Evolutionary conservation across 495 filamentous ascomycete species (phyloP), one percentile per base, ranked within the genome.

Genomic region (Penicillium flavigenum): DNA sequence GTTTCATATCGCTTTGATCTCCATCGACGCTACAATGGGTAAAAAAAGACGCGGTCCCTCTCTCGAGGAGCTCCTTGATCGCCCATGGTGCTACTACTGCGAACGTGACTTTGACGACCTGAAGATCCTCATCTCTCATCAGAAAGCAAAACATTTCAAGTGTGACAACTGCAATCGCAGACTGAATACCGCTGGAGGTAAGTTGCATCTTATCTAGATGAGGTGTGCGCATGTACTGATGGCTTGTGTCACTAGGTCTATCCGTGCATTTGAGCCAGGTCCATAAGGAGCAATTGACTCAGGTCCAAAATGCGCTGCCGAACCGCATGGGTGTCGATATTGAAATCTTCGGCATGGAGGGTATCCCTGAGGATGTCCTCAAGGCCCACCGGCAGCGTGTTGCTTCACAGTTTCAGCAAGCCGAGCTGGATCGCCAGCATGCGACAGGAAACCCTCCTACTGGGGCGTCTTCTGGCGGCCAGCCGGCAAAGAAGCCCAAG

Each of bases 31-130:
- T 56, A 64, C 31, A 47, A 95, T 94, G 86, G 88, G 86, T 58
- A 96, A 95, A 74, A 94, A 91, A 78, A 85, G 89, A 70, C 82
- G 83, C 58, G 87, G 89, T 66, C 92, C 92, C 45, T 85, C 90
- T 59, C 72, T 96, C 63, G 88, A 98, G 67, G 91, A 97, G 76
- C 78, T 96, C 48, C 80, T 98, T 29, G 80, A 80, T 54, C 87
- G 93, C 45, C 89, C 94, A 39, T 98, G 92, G 92, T 98, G 94
- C 78, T 98, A 96, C 74, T 98, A 98, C 76, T 98, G 94, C 76
- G 94, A 98, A 76, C 86, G 93, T 73, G 94, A 97, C 75, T 98
- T 98, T 63, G 92, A 97, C 68, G 94, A 98, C 72, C 72, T 97
- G 12, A 96, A 95, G 76, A 91, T 98, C 57, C 84, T 98, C 47